Evolutionary conservation across 2,329 filamentous ascomycete species (phyloP).

Genomic region (Fusarium torulosum): DNA sequence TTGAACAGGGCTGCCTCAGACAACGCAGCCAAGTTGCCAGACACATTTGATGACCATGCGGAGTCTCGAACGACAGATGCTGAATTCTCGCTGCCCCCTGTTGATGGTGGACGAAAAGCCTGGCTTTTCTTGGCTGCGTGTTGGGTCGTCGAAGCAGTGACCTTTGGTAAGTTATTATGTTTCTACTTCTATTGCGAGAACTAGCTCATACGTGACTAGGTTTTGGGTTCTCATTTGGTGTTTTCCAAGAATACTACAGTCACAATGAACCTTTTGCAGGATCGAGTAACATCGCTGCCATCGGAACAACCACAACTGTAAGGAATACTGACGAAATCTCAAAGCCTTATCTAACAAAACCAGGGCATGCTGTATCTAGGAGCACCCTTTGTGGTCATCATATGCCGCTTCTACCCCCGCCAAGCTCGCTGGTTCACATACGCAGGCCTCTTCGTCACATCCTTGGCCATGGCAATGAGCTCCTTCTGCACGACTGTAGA

Average conservation of each 20-base stretch:
- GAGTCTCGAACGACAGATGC: constrained; percentile 17
- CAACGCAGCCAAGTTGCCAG: background rate
- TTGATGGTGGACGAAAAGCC: constrained; percentile 55
- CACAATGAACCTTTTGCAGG: constrained; percentile 66
- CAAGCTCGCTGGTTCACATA: constrained; percentile 56
- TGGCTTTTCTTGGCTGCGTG: constrained; percentile 50
- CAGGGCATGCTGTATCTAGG: constrained; percentile 57
- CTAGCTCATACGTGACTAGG: constrained; percentile 54
- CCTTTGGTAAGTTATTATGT: constrained; percentile 10
- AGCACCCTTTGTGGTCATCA: constrained; percentile 59
- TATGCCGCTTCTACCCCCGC: constrained; percentile 57
- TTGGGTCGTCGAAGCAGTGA: constrained; percentile 42
- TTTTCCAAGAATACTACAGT: constrained; percentile 75
- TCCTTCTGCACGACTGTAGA: constrained; percentile 61
- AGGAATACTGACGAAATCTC: background rate
- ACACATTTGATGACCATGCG: background rate
- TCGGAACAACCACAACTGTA: constrained; percentile 68
- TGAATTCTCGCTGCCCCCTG: constrained; percentile 49
- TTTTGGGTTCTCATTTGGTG: constrained; percentile 73
- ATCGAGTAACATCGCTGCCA: constrained; percentile 64
- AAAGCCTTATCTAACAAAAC: background rate
- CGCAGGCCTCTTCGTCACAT: constrained; percentile 59
- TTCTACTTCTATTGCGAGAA: fast-evolving
- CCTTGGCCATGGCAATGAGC: constrained; percentile 60
- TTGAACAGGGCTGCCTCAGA: background rate